A percentile compares a stretch with the other conserved stretches of the same genome.
These are phyloP conservation scores for Neurospora sp. DNA, from an alignment of 495 filamentous ascomycete genomes.

Conservation along the genomic window DNA sequence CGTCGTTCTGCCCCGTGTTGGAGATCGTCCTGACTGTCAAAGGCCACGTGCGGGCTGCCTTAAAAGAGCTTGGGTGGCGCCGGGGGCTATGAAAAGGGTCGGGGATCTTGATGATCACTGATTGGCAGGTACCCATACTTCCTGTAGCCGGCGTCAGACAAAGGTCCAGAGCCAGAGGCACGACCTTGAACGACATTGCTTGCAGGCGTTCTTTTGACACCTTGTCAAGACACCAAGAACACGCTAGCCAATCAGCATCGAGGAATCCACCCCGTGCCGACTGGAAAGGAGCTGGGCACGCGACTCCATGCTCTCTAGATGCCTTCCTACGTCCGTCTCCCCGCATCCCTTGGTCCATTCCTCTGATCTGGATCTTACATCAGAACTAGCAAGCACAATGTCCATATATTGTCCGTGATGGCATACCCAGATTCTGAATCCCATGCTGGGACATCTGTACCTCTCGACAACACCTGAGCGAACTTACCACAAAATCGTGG, in stretches of 20 bases:
- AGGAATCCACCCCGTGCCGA: slow-evolving; percentile 17
- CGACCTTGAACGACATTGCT: background rate
- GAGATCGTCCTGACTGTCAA: background rate
- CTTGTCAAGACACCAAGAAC: background rate
- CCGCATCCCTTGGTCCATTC: background rate
- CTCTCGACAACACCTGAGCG: background rate
- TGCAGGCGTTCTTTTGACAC: background rate
- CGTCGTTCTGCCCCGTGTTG: background rate
- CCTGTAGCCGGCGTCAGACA: background rate
- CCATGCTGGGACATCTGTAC: background rate
- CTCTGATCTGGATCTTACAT: background rate
- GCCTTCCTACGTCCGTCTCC: background rate
- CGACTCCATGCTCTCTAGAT: slow-evolving; percentile 8
- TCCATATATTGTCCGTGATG: background rate
- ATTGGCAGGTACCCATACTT: background rate
- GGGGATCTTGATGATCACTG: background rate
- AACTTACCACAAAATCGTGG: background rate
- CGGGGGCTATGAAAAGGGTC: background rate
- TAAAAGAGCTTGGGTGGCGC: background rate
- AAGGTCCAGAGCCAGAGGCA: background rate
- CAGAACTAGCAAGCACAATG: background rate
- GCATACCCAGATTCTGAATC: background rate
- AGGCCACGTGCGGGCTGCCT: background rate
- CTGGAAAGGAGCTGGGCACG: slow-evolving; percentile 20
- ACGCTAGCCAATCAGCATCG: slow-evolving; percentile 12